Percentiles rank a stretch among this genome's conserved stretches.
Evolutionary conservation across 129 eudicot species (phyloP).

Genomic region (Sambucus nigra): DNA sequence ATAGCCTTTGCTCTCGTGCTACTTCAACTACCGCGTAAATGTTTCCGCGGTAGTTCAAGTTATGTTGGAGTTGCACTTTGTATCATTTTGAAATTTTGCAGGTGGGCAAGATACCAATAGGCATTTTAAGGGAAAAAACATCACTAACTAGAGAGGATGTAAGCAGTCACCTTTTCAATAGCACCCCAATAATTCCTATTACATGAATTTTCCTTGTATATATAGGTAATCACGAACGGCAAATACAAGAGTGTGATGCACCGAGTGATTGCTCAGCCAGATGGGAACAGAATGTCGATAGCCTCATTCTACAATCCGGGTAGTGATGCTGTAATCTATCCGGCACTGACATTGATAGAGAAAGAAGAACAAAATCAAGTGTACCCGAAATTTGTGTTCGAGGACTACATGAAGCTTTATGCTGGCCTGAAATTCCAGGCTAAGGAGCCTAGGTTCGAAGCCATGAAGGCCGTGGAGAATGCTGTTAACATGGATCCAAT

Average conservation of each 20-base stretch:
- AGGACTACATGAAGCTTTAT: conserved; percentile 96
- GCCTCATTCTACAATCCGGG: conserved; percentile 97
- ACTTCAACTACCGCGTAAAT: background rate
- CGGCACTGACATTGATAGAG: conserved; percentile 60
- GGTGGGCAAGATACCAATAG: too few relatives aligned
- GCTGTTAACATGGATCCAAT: conserved; percentile 35
- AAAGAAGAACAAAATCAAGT: conserved; percentile 28
- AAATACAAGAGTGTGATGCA: conserved; percentile 94
- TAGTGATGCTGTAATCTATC: conserved; percentile 86
- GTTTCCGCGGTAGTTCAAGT: too few relatives aligned
- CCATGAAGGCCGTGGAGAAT: conserved; percentile 54
- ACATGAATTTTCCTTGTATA: background rate
- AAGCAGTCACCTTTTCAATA: too few relatives aligned
- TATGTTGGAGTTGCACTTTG: too few relatives aligned
- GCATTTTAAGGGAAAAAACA: too few relatives aligned
- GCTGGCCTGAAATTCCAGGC: conserved; percentile 76
- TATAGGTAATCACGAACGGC: conserved; percentile 90
- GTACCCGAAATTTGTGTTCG: conserved; percentile 88
- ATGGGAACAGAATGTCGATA: conserved; percentile 78
- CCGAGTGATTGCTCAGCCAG: conserved; percentile 80
- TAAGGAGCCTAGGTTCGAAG: conserved; percentile 93
- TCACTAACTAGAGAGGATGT: too few relatives aligned
- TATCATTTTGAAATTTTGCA: too few relatives aligned
- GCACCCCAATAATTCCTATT: background rate
- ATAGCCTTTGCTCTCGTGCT: too few relatives aligned